Conservation (phyloP, 495 filamentous ascomycete genomes). For the Jackrogersella minutella region DNA sequence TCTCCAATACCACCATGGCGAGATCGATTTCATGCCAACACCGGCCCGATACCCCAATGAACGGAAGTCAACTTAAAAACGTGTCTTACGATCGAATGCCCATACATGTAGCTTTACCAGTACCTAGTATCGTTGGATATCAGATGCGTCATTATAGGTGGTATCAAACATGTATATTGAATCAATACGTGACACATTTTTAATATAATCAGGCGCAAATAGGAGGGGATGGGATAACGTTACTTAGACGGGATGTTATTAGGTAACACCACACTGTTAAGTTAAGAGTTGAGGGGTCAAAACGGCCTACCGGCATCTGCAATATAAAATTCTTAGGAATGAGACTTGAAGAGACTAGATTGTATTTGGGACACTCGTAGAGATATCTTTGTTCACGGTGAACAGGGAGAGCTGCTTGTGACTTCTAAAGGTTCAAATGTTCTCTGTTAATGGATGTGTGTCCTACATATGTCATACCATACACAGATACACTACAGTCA, state of each 20-base stretch:
- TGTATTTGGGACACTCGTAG: neutral
- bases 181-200: conserved; percentile 23
- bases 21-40: conserved; percentile 6
- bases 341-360: neutral
- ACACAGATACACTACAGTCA: too few relatives aligned
- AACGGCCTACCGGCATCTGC: conserved; percentile 10
- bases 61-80: neutral
- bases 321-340: neutral
- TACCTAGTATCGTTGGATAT: too few relatives aligned
- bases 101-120: neutral
- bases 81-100: neutral
- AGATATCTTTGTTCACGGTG: neutral
- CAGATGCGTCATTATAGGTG: neutral
- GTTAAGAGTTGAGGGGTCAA: too few relatives aligned
- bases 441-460: too few relatives aligned
- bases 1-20: conserved; percentile 11
- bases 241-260: conserved; percentile 8
- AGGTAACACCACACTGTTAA: conserved; percentile 1
- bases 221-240: neutral
- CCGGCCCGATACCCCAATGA: conserved; percentile 14
- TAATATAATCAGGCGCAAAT: neutral
- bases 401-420: neutral
- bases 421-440: neutral
- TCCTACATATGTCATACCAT: too few relatives aligned
- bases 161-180: conserved; percentile 8